These are phyloP conservation scores for Diphasiastrum complanatum DNA, from an alignment of 83 land plant species.

Conservation along the genomic window DNA sequence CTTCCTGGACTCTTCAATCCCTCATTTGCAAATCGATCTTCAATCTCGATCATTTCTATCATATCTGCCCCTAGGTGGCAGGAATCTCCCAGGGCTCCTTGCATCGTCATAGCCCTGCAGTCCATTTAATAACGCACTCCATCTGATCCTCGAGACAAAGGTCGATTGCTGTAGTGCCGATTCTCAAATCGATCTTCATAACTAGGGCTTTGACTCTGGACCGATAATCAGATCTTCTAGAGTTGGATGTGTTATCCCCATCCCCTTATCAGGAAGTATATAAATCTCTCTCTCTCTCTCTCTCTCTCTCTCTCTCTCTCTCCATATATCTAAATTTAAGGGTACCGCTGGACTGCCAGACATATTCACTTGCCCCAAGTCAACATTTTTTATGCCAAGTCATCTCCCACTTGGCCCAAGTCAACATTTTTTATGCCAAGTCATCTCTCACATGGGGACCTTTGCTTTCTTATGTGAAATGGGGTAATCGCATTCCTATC, in stretches of 20 bases:
- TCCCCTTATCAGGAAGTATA: too few species aligned
- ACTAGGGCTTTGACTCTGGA: conserved; percentile 63
- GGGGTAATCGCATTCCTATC: too few species aligned
- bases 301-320: too few species aligned
- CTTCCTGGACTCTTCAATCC: too few species aligned
- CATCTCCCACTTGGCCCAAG: too few species aligned
- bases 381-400: too few species aligned
- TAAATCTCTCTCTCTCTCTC: too few species aligned
- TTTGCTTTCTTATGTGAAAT: too few species aligned
- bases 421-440: too few species aligned
- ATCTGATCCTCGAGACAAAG: conserved; percentile 40
- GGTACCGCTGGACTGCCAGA: not conserved
- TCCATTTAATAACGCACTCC: conserved; percentile 42
- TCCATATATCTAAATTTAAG: too few species aligned
- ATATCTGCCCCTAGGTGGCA: conserved; percentile 21
- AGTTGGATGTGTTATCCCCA: conserved; percentile 52
- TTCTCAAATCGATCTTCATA: conserved; percentile 61
- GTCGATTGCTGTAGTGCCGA: conserved; percentile 40
- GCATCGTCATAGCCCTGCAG: conserved; percentile 48
- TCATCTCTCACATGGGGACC: too few species aligned
- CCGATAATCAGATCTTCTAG: conserved; percentile 36
- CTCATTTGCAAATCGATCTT: conserved; percentile 30
- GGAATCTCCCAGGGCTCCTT: conserved; percentile 54
- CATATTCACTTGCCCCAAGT: too few species aligned
- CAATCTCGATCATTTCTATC: conserved; percentile 36